phyloP scores from a whole-genome alignment of 106 monocot genomes.

The Dendrobium officinale region DNA sequence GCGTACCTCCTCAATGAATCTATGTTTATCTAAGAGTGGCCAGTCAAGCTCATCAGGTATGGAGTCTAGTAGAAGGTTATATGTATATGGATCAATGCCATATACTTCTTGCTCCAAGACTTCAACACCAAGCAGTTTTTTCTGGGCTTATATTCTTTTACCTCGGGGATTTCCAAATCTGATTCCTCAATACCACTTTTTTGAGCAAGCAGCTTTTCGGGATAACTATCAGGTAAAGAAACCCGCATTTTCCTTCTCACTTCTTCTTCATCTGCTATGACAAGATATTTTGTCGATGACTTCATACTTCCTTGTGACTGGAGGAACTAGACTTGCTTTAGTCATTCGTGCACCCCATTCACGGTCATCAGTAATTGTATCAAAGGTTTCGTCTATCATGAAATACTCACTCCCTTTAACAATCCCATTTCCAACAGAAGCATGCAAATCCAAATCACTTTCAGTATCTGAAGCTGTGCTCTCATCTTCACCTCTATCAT shows the following conservation, averaged over 20 bases:
- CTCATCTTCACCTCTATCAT: constrained; percentile 48
- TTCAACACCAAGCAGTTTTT: constrained; percentile 87
- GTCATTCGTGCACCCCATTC: constrained; percentile 99
- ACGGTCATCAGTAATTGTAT: constrained; percentile 64
- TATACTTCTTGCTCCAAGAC: constrained; percentile 98
- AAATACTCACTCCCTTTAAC: constrained; percentile 37
- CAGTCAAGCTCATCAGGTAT: constrained; percentile 81
- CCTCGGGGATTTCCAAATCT: constrained; percentile 95
- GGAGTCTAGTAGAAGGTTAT: constrained; percentile 91
- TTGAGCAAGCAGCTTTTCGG: constrained; percentile 69
- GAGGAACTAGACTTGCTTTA: constrained; percentile 96
- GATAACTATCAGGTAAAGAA: constrained; percentile 89
- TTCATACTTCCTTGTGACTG: constrained; percentile 95
- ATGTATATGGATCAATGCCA: constrained; percentile 98
- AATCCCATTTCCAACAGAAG: constrained; percentile 28
- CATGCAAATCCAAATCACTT: constrained; percentile 56
- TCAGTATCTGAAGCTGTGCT: constrained; percentile 80
- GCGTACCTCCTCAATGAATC: constrained; percentile 91
- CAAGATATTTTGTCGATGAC: constrained; percentile 79
- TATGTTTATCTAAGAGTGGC: constrained; percentile 60
- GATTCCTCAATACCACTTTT: constrained; percentile 66
- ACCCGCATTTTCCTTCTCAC: constrained; percentile 85
- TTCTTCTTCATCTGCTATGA: constrained; percentile 92
- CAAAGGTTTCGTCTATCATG: constrained; percentile 48
- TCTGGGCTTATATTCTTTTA: constrained; percentile 94